Percentiles rank a stretch among this genome's conserved stretches.
Evolutionary conservation across 805 yeast genomes (phyloP).

Genomic region (Lipomyces starkeyi): DNA sequence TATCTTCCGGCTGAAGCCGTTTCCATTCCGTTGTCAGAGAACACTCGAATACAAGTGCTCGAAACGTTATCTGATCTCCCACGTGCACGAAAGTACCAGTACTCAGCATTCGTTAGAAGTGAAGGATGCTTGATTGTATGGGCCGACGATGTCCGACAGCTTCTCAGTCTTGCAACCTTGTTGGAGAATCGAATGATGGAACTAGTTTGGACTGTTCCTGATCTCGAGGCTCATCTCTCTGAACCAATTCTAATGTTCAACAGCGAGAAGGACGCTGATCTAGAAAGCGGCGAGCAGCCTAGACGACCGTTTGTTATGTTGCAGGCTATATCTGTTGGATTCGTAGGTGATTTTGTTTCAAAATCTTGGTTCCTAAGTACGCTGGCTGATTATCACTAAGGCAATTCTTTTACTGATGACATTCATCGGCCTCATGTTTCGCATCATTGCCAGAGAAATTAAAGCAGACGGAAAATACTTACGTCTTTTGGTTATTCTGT

Average conservation of each 20-base stretch:
- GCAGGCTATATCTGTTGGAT: conserved; percentile 29
- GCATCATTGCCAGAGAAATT: conserved; percentile 13
- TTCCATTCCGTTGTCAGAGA: conserved; percentile 27
- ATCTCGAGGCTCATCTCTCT: conserved; percentile 10
- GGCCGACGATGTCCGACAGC: conserved; percentile 26
- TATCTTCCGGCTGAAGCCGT: conserved; percentile 18
- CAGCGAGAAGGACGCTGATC: conserved; percentile 2
- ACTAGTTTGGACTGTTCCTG: conserved; percentile 27
- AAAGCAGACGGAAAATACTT: conserved; percentile 11
- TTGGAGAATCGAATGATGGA: conserved; percentile 32
- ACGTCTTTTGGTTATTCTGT: conserved; percentile 14
- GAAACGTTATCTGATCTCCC: conserved; percentile 30
- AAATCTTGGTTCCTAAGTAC: neutral
- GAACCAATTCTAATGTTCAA: conserved; percentile 11
- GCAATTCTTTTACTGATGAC: conserved; percentile 8
- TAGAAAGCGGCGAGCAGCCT: conserved; percentile 5
- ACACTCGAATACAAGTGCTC: conserved; percentile 30
- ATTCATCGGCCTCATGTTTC: conserved; percentile 15
- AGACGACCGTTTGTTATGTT: conserved; percentile 17
- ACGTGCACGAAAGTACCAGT: conserved; percentile 28
- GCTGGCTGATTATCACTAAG: neutral
- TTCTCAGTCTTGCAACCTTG: conserved; percentile 18
- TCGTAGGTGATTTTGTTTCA: conserved; percentile 13
- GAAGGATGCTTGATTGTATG: conserved; percentile 29
- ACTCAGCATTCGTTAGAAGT: conserved; percentile 25